Conservation (phyloP, 1,284 basidiomycete genomes). For the Ceratobasidium papillatum region DNA sequence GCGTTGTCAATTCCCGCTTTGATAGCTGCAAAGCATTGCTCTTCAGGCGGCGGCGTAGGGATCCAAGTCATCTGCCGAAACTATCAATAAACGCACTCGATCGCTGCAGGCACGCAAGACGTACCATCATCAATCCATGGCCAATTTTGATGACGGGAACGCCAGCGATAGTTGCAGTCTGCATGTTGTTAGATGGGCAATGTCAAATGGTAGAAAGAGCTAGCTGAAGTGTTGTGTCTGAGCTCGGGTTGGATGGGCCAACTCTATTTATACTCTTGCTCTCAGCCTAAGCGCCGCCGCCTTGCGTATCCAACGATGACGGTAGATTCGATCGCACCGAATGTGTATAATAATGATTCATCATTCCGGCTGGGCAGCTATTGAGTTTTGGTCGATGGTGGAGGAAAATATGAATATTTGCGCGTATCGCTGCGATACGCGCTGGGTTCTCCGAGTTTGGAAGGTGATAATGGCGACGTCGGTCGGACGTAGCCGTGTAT, state of each 20-base stretch:
- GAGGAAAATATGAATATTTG: background rate
- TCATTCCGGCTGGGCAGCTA: background rate
- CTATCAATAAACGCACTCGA: background rate
- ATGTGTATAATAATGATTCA: background rate
- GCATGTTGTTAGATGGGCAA: background rate
- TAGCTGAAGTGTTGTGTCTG: constrained; percentile 1
- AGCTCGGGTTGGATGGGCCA: background rate
- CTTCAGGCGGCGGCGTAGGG: constrained; percentile 41
- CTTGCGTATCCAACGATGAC: background rate
- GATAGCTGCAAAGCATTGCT: constrained; percentile 45
- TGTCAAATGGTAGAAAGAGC: background rate
- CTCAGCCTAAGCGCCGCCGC: background rate
- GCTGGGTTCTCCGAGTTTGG: background rate
- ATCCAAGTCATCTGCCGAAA: constrained; percentile 41
- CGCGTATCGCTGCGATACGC: constrained; percentile 13
- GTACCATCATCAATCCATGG: constrained; percentile 39
- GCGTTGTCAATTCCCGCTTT: constrained; percentile 41
- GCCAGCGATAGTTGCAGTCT: constrained; percentile 26
- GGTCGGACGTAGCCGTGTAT: background rate
- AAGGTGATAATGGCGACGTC: background rate
- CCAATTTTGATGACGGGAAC: constrained; percentile 40
- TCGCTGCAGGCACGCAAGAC: background rate
- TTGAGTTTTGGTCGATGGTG: background rate
- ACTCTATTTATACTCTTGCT: background rate
- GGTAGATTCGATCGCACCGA: background rate